Percentiles rank a stretch among this genome's conserved stretches.
phyloP scores from a whole-genome alignment of 83 land plant genomes.

The Picea abies region DNA sequence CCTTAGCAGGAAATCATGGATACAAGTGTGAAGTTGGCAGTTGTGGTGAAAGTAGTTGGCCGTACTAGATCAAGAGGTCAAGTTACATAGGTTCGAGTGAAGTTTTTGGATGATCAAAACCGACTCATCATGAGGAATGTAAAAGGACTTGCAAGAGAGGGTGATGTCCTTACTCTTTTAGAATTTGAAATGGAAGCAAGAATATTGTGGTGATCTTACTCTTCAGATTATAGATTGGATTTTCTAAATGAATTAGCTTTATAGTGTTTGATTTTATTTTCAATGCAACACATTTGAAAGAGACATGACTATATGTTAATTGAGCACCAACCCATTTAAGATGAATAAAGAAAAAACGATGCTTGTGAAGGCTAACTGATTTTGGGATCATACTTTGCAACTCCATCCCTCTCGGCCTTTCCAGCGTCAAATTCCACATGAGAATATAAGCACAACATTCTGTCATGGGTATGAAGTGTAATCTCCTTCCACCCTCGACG shows the following conservation, averaged over 20 bases:
- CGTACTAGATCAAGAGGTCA: slow-evolving; percentile 76
- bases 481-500: too few species aligned
- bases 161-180: slow-evolving; percentile 73
- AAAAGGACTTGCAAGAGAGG: slow-evolving; percentile 79
- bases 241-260: background rate
- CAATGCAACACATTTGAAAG: too few species aligned
- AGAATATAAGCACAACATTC: too few species aligned
- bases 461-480: too few species aligned
- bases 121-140: slow-evolving; percentile 83
- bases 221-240: background rate
- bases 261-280: too few species aligned
- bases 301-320: too few species aligned
- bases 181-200: slow-evolving; percentile 88
- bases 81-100: slow-evolving; percentile 66
- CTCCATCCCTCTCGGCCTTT: too few species aligned
- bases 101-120: slow-evolving; percentile 46
- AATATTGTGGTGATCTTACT: slow-evolving; percentile 60
- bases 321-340: too few species aligned
- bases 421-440: too few species aligned
- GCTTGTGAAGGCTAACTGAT: too few species aligned
- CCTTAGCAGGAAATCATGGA: slow-evolving; percentile 34
- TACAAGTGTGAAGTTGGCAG: slow-evolving; percentile 55
- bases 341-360: too few species aligned
- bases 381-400: too few species aligned
- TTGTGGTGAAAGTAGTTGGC: slow-evolving; percentile 70